These are phyloP conservation scores for Circinella minor DNA, from an alignment of 371 early-diverging fungal genomes.

Conservation along the genomic window DNA sequence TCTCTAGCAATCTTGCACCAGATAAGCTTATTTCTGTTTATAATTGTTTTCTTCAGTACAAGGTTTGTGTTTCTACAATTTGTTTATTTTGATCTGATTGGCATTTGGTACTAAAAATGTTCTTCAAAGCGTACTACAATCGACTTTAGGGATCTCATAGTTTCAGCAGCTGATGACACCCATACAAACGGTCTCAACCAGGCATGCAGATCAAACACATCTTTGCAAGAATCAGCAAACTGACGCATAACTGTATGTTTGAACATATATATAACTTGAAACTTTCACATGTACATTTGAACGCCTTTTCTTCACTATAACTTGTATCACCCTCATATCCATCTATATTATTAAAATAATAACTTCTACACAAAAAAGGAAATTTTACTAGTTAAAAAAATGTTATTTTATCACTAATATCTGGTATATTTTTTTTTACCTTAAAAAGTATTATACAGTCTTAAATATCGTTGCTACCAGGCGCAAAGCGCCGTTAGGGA, in stretches of 20 bases:
- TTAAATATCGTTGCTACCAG: too few species aligned
- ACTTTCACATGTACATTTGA: neutral
- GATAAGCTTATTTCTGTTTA: conserved; percentile 4
- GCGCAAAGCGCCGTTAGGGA: too few species aligned
- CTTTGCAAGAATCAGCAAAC: neutral
- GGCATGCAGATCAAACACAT: conserved; percentile 1
- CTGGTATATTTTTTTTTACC: too few species aligned
- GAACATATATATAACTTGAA: neutral
- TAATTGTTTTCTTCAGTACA: conserved; percentile 4
- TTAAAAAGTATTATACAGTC: too few species aligned
- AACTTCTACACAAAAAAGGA: too few species aligned
- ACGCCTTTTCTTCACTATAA: conserved; percentile 2
- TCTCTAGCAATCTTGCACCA: conserved; percentile 4
- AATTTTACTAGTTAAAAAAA: too few species aligned
- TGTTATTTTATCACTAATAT: too few species aligned
- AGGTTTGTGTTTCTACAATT: conserved; percentile 1
- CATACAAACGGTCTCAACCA: neutral
- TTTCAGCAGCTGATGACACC: conserved; percentile 4
- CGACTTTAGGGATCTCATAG: neutral
- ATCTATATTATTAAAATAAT: too few species aligned
- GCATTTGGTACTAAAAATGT: neutral
- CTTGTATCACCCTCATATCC: conserved; percentile 2
- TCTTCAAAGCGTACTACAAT: conserved; percentile 4
- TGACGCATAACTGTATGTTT: neutral
- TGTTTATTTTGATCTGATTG: conserved; percentile 1